phyloP scores from a whole-genome alignment of 805 yeast species.

The Candida corydali region DNA sequence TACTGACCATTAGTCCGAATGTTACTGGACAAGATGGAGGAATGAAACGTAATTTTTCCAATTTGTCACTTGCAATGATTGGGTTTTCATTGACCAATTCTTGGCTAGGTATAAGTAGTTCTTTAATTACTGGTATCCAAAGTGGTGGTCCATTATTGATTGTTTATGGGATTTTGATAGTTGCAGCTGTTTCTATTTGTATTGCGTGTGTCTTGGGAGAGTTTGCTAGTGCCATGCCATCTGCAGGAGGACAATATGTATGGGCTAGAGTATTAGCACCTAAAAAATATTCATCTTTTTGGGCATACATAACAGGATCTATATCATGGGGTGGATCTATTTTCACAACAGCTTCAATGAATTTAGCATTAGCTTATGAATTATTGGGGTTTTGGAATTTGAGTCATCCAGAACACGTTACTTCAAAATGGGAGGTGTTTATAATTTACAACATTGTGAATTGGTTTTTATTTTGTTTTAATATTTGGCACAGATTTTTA shows the following conservation, averaged over 20 bases:
- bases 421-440: slow-evolving; percentile 34
- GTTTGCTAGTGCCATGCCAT: slow-evolving; percentile 36
- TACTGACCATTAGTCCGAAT: background rate
- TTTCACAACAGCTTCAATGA: slow-evolving; percentile 39
- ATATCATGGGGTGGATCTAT: slow-evolving; percentile 42
- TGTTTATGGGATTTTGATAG: slow-evolving; percentile 38
- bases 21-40: slow-evolving; percentile 1
- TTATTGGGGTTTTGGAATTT: slow-evolving; percentile 36
- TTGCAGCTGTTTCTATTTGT: slow-evolving; percentile 31
- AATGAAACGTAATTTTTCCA: slow-evolving; percentile 30
- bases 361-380: slow-evolving; percentile 29
- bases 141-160: slow-evolving; percentile 41
- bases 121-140: slow-evolving; percentile 37
- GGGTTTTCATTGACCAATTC: slow-evolving; percentile 42
- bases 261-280: slow-evolving; percentile 41
- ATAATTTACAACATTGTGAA: slow-evolving; percentile 34
- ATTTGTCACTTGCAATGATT: slow-evolving; percentile 36
- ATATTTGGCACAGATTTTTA: slow-evolving; percentile 33
- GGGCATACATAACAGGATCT: slow-evolving; percentile 37
- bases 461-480: slow-evolving; percentile 26
- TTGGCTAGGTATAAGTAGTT: slow-evolving; percentile 40
- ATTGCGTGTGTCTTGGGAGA: slow-evolving; percentile 38
- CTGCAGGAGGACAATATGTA: slow-evolving; percentile 42
- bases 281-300: slow-evolving; percentile 30
- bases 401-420: slow-evolving; percentile 29